A percentile compares a stretch with the other conserved stretches of the same genome.
These are phyloP conservation scores for Chlorella sp. DNA, from an alignment of 139 green algal genomes.

Conservation along the genomic window DNA sequence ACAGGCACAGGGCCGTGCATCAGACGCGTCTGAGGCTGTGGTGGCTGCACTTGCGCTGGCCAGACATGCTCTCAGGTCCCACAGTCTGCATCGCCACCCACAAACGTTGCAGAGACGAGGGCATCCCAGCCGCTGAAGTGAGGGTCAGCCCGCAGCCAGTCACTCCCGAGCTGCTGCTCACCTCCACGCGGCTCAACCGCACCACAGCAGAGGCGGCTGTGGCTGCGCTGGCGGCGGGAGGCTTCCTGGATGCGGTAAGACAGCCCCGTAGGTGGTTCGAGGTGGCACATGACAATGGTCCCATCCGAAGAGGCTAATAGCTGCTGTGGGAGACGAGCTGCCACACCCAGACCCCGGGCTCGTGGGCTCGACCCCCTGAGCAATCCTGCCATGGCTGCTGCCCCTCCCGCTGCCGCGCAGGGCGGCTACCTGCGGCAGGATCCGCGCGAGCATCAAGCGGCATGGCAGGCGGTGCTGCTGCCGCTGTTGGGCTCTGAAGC, in stretches of 20 bases:
- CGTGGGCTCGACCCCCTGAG: too few relatives aligned
- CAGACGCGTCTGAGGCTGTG: too few relatives aligned
- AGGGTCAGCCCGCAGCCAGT: constrained; percentile 36
- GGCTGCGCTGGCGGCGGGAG: constrained; percentile 2
- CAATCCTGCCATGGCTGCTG: neutral
- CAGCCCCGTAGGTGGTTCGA: too few relatives aligned
- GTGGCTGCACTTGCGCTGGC: neutral
- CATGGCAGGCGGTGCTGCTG: neutral
- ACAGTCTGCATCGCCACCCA: neutral
- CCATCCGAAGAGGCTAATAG: too few relatives aligned
- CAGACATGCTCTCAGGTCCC: neutral
- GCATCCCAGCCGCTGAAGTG: constrained; percentile 29
- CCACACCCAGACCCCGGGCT: too few relatives aligned
- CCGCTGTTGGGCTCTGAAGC: neutral
- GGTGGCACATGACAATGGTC: neutral
- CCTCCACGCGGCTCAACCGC: constrained; percentile 19
- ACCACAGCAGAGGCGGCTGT: constrained; percentile 22
- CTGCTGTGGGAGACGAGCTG: too few relatives aligned
- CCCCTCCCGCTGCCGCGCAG: neutral
- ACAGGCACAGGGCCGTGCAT: too few relatives aligned
- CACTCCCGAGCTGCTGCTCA: constrained; percentile 41
- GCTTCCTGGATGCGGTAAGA: constrained; percentile 23
- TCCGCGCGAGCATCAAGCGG: neutral
- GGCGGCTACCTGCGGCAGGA: constrained; percentile 7
- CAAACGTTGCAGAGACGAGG: constrained; percentile 22